Conservation (phyloP, 2,329 filamentous ascomycete species). For the Aspergillus pseudoviridinutans region DNA sequence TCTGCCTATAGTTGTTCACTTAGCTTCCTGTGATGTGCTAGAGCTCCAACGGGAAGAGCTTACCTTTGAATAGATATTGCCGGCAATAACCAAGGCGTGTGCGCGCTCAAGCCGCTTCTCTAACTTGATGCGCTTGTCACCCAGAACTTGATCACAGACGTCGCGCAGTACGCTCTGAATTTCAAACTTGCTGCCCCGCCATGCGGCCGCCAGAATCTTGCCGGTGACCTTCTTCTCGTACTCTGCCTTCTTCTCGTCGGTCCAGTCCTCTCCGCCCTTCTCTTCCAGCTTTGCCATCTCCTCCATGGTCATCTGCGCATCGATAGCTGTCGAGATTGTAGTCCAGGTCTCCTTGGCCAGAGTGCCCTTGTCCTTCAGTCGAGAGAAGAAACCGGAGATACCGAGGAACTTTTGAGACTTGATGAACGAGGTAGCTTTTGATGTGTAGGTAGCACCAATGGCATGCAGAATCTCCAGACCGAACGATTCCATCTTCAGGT, state of each 20-base stretch:
- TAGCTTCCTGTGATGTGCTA: neutral
- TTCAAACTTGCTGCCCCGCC: slow-evolving; percentile 95
- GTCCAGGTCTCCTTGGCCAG: slow-evolving; percentile 98
- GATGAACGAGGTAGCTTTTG: slow-evolving; percentile 80
- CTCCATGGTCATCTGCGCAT: slow-evolving; percentile 97
- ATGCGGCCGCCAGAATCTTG: slow-evolving; percentile 95
- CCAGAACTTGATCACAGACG: slow-evolving; percentile 84
- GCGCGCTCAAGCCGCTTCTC: slow-evolving; percentile 87
- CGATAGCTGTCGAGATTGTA: slow-evolving; percentile 92
- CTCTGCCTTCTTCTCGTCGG: slow-evolving; percentile 92
- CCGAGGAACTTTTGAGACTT: slow-evolving; percentile 97
- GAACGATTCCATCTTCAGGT: slow-evolving; percentile 98
- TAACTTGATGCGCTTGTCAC: slow-evolving; percentile 72
- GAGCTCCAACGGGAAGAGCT: slow-evolving; percentile 19
- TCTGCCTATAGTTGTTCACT: slow-evolving; percentile 58
- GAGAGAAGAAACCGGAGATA: slow-evolving; percentile 89
- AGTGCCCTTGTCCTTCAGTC: slow-evolving; percentile 93
- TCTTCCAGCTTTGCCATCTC: slow-evolving; percentile 97
- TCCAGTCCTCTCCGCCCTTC: slow-evolving; percentile 94
- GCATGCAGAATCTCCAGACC: slow-evolving; percentile 94
- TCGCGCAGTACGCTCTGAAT: slow-evolving; percentile 94
- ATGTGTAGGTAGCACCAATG: slow-evolving; percentile 84
- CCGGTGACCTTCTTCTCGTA: slow-evolving; percentile 94
- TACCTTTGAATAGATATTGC: slow-evolving; percentile 86
- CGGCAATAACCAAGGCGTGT: slow-evolving; percentile 81